Conservation (phyloP, 257 asterid genomes). For the Lycium barbarum region DNA sequence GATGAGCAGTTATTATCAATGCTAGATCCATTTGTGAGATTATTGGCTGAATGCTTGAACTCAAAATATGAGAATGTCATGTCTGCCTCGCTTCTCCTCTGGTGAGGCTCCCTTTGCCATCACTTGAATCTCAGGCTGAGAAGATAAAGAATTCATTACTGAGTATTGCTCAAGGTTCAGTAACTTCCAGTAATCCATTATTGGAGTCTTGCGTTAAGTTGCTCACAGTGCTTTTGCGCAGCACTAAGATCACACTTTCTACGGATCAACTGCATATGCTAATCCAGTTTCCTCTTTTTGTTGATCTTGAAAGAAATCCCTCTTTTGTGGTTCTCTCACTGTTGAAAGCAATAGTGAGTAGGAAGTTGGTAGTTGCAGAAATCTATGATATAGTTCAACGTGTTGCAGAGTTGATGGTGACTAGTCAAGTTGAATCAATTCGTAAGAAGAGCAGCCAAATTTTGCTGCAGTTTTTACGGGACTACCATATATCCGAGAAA, state of each 20-base stretch:
- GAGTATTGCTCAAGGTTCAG: no score
- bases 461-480: no score
- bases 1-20: constrained; percentile 58
- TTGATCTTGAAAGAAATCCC: constrained; percentile 83
- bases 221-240: constrained; percentile 71
- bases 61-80: no score
- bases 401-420: constrained; percentile 84
- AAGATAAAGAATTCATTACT: no score
- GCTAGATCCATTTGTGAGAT: constrained; percentile 75
- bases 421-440: constrained; percentile 83
- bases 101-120: no score
- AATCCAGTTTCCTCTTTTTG: constrained; percentile 83
- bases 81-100: no score
- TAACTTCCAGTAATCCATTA: constrained; percentile 67
- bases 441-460: no score
- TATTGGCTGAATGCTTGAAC: constrained; percentile 71
- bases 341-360: constrained; percentile 75
- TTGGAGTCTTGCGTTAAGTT: constrained; percentile 81
- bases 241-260: constrained; percentile 73
- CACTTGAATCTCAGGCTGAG: no score
- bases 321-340: constrained; percentile 78
- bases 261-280: constrained; percentile 78
- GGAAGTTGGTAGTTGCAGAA: constrained; percentile 81
- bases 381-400: constrained; percentile 73
- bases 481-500: constrained; percentile 70